A percentile compares a stretch with the other conserved stretches of the same genome.
Evolutionary conservation across 805 yeast species (phyloP).

Genomic region (Metschnikowia proteae): DNA sequence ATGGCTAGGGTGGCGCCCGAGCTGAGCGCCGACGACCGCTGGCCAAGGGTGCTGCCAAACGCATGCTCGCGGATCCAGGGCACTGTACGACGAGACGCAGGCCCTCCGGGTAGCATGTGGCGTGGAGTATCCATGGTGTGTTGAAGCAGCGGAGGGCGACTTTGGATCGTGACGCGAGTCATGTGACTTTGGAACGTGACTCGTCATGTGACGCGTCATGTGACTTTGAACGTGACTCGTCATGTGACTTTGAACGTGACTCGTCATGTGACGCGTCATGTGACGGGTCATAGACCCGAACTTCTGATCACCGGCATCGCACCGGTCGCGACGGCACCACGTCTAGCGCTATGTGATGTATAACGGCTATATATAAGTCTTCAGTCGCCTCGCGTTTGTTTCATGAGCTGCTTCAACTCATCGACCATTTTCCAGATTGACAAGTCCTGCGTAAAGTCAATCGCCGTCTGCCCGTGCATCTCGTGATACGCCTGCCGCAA

Average conservation of each 20-base stretch:
- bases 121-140: background rate
- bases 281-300: background rate
- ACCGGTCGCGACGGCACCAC: too few relatives aligned
- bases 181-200: too few relatives aligned
- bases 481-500: constrained; percentile 26
- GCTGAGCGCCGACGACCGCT: constrained; percentile 23
- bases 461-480: constrained; percentile 22
- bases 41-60: constrained; percentile 29
- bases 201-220: background rate
- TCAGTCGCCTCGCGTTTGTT: too few relatives aligned
- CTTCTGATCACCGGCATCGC: too few relatives aligned
- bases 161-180: background rate
- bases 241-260: background rate
- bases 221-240: background rate
- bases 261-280: background rate
- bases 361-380: too few relatives aligned
- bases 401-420: constrained; percentile 21
- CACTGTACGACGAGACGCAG: constrained; percentile 8
- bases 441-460: constrained; percentile 19
- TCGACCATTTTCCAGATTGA: constrained; percentile 24
- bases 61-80: constrained; percentile 29
- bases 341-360: too few relatives aligned
- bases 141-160: background rate
- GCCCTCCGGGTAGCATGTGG: background rate
- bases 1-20: constrained; percentile 9